Percentiles rank a stretch among this genome's conserved stretches.
These are phyloP conservation scores for Centella asiatica DNA, from an alignment of 129 eudicot genomes.

Conservation along the genomic window DNA sequence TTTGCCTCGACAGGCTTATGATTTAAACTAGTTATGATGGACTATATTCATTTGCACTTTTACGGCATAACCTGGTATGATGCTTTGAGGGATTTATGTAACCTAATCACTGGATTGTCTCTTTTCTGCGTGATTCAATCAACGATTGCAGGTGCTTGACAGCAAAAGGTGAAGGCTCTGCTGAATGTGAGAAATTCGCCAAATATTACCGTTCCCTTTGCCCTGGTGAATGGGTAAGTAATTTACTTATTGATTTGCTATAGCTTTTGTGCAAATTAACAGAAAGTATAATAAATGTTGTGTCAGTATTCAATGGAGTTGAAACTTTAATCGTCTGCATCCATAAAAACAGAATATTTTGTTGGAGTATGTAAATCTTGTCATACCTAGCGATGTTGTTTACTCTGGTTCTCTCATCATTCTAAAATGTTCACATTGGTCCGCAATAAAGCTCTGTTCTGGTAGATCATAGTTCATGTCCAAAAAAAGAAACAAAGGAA, in stretches of 20 bases:
- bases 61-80: background rate
- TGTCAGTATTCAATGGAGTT: no score
- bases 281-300: no score
- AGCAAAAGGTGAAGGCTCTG: slow-evolving; percentile 50
- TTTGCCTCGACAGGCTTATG: background rate
- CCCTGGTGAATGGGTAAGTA: slow-evolving; percentile 62
- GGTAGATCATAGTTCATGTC: no score
- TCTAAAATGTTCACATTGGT: no score
- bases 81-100: background rate
- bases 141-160: slow-evolving; percentile 34
- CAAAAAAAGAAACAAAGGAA: no score
- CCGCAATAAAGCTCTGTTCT: no score
- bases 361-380: no score
- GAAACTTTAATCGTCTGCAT: no score
- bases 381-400: no score
- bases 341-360: no score
- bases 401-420: no score
- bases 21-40: background rate
- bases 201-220: slow-evolving; percentile 62
- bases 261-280: background rate
- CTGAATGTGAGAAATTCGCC: slow-evolving; percentile 46
- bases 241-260: background rate
- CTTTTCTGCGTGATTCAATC: background rate
- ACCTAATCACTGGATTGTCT: background rate
- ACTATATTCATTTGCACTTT: background rate